Conservation (phyloP, 352 stramenopile genomes). For the Phytophthora citricola region DNA sequence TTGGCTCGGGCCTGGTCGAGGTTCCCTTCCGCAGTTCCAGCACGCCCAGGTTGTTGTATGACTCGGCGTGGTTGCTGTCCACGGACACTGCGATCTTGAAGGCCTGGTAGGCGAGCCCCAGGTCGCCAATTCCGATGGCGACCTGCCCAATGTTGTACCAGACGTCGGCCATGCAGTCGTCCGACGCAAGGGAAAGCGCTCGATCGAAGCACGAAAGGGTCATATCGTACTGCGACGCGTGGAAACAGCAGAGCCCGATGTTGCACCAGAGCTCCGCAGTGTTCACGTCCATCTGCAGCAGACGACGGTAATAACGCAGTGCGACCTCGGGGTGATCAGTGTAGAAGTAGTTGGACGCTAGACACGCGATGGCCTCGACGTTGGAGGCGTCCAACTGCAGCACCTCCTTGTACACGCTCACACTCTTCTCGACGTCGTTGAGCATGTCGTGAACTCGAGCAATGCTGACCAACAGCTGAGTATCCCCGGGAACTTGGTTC, state of each 20-base stretch:
- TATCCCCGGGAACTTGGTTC: slow-evolving; percentile 77
- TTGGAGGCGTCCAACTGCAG: slow-evolving; percentile 89
- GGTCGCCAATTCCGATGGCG: slow-evolving; percentile 92
- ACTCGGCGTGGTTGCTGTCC: slow-evolving; percentile 92
- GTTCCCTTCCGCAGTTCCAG: slow-evolving; percentile 91
- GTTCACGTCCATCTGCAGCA: slow-evolving; percentile 94
- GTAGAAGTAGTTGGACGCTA: slow-evolving; percentile 95
- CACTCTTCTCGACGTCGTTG: slow-evolving; percentile 81
- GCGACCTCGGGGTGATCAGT: slow-evolving; percentile 92
- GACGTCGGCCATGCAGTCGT: slow-evolving; percentile 93
- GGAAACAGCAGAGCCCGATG: slow-evolving; percentile 94
- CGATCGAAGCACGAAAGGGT: slow-evolving; percentile 94
- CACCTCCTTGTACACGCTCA: slow-evolving; percentile 89
- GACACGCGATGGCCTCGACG: slow-evolving; percentile 91
- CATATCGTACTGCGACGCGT: slow-evolving; percentile 95
- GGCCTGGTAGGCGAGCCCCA: slow-evolving; percentile 93
- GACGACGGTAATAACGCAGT: slow-evolving; percentile 92
- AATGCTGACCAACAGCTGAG: slow-evolving; percentile 83
- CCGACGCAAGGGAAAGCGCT: slow-evolving; percentile 85
- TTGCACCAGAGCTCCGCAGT: slow-evolving; percentile 95
- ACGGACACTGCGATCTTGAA: slow-evolving; percentile 94
- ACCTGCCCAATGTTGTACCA: slow-evolving; percentile 96
- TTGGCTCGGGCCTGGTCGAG: slow-evolving; percentile 85
- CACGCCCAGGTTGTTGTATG: slow-evolving; percentile 92
- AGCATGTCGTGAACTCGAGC: slow-evolving; percentile 95